Evolutionary conservation across 192 early-diverging fungal genomes (phyloP).

Genomic region (Glomus cerebriforme): DNA sequence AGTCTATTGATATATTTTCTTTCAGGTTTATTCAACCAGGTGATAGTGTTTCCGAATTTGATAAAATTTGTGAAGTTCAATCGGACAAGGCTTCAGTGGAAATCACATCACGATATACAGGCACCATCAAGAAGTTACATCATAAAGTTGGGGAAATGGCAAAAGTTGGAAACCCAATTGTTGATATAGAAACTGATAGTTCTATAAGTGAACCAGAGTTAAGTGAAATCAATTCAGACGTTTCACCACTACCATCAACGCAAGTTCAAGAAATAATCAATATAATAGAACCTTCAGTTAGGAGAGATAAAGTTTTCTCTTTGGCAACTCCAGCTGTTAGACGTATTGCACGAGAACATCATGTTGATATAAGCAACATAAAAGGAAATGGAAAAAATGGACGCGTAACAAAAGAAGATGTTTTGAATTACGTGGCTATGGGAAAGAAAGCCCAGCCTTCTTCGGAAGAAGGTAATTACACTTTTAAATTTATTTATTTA

Average conservation of each 20-base stretch:
- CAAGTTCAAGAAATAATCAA: conserved; percentile 23
- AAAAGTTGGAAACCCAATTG: conserved; percentile 85
- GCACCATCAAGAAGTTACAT: conserved; percentile 77
- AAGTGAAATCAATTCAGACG: conserved; percentile 21
- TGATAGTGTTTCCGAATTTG: conserved; percentile 86
- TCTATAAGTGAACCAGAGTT: conserved; percentile 29
- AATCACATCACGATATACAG: conserved; percentile 95
- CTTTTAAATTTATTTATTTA: background rate
- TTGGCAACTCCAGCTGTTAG: conserved; percentile 91
- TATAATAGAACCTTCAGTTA: conserved; percentile 22
- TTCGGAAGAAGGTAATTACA: conserved; percentile 2
- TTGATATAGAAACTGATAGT: conserved; percentile 73
- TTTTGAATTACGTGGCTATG: conserved; percentile 58
- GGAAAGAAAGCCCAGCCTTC: background rate
- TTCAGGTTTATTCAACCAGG: conserved; percentile 91
- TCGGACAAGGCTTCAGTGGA: conserved; percentile 99
- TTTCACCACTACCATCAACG: background rate
- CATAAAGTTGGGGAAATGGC: conserved; percentile 89
- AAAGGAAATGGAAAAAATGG: conserved; percentile 82
- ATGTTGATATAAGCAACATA: conserved; percentile 73
- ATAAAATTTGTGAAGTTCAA: conserved; percentile 95
- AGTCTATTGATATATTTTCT: background rate
- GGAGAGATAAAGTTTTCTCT: conserved; percentile 35
- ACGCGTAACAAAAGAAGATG: conserved; percentile 92
- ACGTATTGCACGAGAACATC: conserved; percentile 77